Base-by-base conservation (phyloP, 2,329 filamentous ascomycete genomes). In the Esteya vermicola region DNA sequence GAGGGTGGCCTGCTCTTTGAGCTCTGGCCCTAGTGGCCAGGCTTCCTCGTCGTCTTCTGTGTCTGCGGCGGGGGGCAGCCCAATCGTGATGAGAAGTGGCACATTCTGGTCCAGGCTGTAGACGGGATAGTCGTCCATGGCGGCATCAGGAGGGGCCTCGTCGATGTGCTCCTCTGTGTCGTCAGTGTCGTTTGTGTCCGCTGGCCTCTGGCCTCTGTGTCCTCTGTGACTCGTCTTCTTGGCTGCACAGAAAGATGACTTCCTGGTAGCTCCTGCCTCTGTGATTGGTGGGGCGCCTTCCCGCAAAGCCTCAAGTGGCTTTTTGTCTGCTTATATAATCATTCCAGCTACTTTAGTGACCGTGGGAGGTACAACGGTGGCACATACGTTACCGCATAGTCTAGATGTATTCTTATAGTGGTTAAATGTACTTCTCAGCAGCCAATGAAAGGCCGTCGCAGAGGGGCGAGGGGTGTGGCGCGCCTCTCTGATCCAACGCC, bases 21-120 rank as follows among this genome's bases (percentile, higher is more conserved):
- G 65, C 39, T 67, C 66, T 35, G 62, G 62, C 48, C 69, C 60
- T 37, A 64, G 50, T 39, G 60, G 52, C 43, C 64, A 57, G 48
- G 64, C 54, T 48, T 65, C 36, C 7, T 34, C 39, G 30, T 38
- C 36, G 19, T 27, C 30, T 6, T 19, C 32, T 1, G 36, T 32
- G 22, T n/a, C 21, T 4, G n/a, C 48, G 54, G 54, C 54, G 61
- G 56, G 45, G 6, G 54, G 68, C 26, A 95, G 70, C 12, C 89
- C 91, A 28, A 85, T 85, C 26, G 93, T 72, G 35, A 93, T 66
- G 45, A 96, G 63, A 42, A 94, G 70, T 27, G 89, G 89, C 51
- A 93, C 70, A 61, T 91, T 93, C 61, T 91, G 86, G 56, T 79
- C 75, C 57, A 93, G 68, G 64, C 88, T 93, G 59, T 80, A 81